Evolutionary conservation across 2,329 filamentous ascomycete species (phyloP), one percentile per base, ranked within the genome.

Genomic region (Pezicula carpinea): DNA sequence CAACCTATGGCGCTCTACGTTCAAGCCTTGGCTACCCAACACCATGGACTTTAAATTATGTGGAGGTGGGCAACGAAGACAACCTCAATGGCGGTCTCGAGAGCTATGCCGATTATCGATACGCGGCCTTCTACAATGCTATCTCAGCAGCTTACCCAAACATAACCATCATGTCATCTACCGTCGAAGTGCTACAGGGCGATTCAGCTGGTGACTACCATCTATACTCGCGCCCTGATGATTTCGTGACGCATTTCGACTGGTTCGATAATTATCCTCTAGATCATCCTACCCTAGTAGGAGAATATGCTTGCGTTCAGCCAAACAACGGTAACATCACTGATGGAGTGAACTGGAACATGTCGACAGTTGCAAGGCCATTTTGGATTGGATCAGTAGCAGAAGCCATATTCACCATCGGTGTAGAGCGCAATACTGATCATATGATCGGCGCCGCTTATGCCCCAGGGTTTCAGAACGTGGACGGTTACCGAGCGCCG

Each of bases 61-160:
- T 79, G 39, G 76, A 78, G 56, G 36, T 49, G 38, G 42, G 42
- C 15, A 78, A 78, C 53, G 75, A 79, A 56, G 75, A 80, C 52
- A 67, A 71, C 51, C 60, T 76, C 10, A 68, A 63, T 49, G 59
- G 59, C 6, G 72, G 71, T 32, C 59, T 62, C 26, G 48, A 59
- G 2, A 58, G 66, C 34, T 62, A 62, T n/a, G 54, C 58, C 4
- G 62, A 62, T 39, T 65, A 64, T 41, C 69, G 76, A 5, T 79
- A 77, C 57, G 52, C 60, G 3, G 60, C 61, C 15, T 76, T 79
- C 55, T 70, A 76, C 54, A 58, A 74, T 23, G 73, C 73, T 14
- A 75, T 77, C 53, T 42, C 49, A 6, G 49, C 43, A 3, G 48
- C 33, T 3, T 62, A 63, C 17, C 60, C 75, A 1, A 59, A 74